phyloP scores from a whole-genome alignment of 257 asterid species.

The Craterostigma plantagineum region DNA sequence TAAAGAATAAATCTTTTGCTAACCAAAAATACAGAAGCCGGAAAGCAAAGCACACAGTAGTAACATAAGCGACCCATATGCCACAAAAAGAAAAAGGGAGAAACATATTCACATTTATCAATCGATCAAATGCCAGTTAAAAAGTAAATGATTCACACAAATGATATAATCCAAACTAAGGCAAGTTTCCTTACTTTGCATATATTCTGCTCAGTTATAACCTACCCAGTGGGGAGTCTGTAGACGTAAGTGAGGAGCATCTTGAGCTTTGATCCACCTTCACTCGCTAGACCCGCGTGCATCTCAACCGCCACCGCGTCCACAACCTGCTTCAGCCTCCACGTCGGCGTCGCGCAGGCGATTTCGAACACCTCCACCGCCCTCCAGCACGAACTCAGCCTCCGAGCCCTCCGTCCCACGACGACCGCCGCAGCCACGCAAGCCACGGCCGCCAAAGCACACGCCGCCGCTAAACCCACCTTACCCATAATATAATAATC shows the following conservation, averaged over 20 bases:
- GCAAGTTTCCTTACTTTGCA: too few relatives aligned
- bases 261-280: slow-evolving; percentile 73
- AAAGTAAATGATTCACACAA: too few relatives aligned
- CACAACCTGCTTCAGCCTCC: slow-evolving; percentile 59
- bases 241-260: slow-evolving; percentile 74
- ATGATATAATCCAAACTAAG: too few relatives aligned
- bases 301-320: slow-evolving; percentile 94
- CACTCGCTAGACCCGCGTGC: slow-evolving; percentile 81
- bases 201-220: too few relatives aligned
- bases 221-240: slow-evolving; percentile 71
- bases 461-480: slow-evolving; percentile 47
- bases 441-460: slow-evolving; percentile 40
- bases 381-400: slow-evolving; percentile 18
- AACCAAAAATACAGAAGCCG: too few relatives aligned
- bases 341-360: slow-evolving; percentile 50
- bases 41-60: too few relatives aligned
- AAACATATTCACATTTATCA: too few relatives aligned
- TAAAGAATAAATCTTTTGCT: too few relatives aligned
- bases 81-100: too few relatives aligned
- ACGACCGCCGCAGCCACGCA: slow-evolving; percentile 44
- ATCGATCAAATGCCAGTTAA: too few relatives aligned
- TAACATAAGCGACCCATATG: too few relatives aligned
- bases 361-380: slow-evolving; percentile 59
- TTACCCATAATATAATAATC: slow-evolving; percentile 15
- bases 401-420: slow-evolving; percentile 42